These are phyloP conservation scores for Penicillium frequentans DNA, from an alignment of 2,329 filamentous ascomycete genomes.

Conservation along the genomic window DNA sequence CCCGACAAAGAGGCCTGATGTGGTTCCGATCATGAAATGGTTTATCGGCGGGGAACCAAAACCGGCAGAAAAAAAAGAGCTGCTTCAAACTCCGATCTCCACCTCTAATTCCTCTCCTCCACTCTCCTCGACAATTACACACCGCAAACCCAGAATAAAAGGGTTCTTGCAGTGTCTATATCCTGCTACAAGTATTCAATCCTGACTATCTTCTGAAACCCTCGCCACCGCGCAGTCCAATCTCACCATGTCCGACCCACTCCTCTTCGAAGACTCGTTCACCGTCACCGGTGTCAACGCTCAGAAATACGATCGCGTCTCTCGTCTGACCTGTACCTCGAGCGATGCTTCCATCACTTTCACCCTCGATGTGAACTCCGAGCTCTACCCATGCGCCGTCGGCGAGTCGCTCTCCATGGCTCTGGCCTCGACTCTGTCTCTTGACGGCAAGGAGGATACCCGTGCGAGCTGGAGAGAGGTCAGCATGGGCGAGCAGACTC, in stretches of 20 bases:
- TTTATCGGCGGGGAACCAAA: slow-evolving; percentile 27
- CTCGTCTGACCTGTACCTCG: slow-evolving; percentile 76
- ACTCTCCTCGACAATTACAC: slow-evolving; percentile 3
- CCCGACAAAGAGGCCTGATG: neutral
- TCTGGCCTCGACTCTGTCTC: slow-evolving; percentile 78
- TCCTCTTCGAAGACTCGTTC: slow-evolving; percentile 93
- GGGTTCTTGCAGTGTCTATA: neutral
- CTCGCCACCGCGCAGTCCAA: slow-evolving; percentile 38
- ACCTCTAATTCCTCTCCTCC: slow-evolving; percentile 14
- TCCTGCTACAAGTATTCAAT: neutral
- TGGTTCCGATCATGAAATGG: neutral
- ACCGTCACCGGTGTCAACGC: slow-evolving; percentile 75
- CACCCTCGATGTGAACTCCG: slow-evolving; percentile 88
- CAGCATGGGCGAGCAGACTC: slow-evolving; percentile 56
- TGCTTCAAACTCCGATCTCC: slow-evolving; percentile 26
- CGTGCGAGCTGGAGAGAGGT: slow-evolving; percentile 76
- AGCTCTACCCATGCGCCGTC: slow-evolving; percentile 76
- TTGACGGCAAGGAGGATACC: slow-evolving; percentile 80
- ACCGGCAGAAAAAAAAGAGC: slow-evolving; percentile 31
- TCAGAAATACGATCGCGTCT: slow-evolving; percentile 92
- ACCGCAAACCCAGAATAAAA: neutral
- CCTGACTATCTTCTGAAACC: neutral
- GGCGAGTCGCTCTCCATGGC: slow-evolving; percentile 79
- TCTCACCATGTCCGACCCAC: slow-evolving; percentile 70
- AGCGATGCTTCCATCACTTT: slow-evolving; percentile 73